Evolutionary conservation across 306 rosid species (phyloP).

Genomic region (Canavalia gladiata): DNA sequence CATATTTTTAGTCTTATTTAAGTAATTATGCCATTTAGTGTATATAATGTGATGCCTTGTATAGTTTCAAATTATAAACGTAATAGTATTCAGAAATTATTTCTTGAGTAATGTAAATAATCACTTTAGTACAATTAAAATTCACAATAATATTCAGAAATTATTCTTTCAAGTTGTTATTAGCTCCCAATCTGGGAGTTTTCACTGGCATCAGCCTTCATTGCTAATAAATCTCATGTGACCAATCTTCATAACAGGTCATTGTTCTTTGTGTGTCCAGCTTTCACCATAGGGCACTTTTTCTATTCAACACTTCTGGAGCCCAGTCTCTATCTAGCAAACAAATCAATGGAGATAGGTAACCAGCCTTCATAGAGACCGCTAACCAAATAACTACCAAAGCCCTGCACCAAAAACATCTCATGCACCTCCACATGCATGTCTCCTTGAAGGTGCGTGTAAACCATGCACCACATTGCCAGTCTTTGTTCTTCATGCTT

Average conservation of each 20-base stretch:
- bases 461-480: too few relatives aligned
- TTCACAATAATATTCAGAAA: neutral
- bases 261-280: neutral
- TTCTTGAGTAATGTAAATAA: neutral
- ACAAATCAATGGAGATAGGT: too few relatives aligned
- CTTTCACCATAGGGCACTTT: neutral
- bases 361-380: too few relatives aligned
- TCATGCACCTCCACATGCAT: too few relatives aligned
- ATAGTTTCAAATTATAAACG: neutral
- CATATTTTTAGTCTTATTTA: slow-evolving; percentile 5
- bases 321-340: neutral
- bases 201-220: neutral
- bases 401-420: too few relatives aligned
- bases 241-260: neutral
- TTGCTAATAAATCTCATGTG: too few relatives aligned
- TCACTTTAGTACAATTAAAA: neutral
- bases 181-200: neutral
- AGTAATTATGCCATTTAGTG: neutral
- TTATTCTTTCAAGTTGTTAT: neutral
- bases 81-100: neutral
- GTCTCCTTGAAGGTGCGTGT: too few relatives aligned
- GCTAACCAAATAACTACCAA: too few relatives aligned
- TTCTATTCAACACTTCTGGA: neutral
- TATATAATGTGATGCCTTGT: neutral
- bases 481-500: too few relatives aligned